Conservation (phyloP, 225 moss, liverwort and hornwort genomes). For the Bryum argenteum region DNA sequence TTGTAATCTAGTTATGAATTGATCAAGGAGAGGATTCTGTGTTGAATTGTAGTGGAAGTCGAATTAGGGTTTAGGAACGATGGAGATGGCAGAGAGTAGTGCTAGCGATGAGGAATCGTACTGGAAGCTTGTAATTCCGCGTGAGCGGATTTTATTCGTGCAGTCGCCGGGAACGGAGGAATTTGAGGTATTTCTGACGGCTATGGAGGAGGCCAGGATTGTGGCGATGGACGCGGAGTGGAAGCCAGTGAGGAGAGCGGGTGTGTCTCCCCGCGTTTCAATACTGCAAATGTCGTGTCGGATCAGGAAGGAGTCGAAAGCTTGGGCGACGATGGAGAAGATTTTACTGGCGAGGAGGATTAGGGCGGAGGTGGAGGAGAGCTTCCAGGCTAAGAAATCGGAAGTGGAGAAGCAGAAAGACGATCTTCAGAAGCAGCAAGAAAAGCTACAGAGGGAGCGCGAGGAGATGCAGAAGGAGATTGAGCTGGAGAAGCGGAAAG, state of each 20-base stretch:
- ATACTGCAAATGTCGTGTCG: constrained; percentile 89
- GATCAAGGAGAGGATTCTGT: constrained; percentile 13
- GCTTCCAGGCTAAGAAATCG: constrained; percentile 34
- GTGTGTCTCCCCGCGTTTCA: constrained; percentile 66
- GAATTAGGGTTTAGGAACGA: constrained; percentile 48
- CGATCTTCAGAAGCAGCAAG: constrained; percentile 41
- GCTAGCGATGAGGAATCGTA: constrained; percentile 36
- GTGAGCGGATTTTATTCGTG: constrained; percentile 75
- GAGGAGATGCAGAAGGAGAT: constrained; percentile 34
- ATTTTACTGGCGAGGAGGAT: constrained; percentile 42
- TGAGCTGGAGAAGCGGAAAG: constrained; percentile 41
- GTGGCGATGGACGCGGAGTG: constrained; percentile 98
- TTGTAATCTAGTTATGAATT: not conserved
- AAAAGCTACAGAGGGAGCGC: constrained; percentile 40
- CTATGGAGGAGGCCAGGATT: constrained; percentile 63
- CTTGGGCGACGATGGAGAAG: constrained; percentile 44
- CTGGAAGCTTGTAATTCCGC: constrained; percentile 76
- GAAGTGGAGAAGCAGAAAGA: constrained; percentile 39
- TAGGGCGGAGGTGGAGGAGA: constrained; percentile 38
- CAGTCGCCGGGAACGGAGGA: constrained; percentile 56
- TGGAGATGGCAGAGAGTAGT: constrained; percentile 47
- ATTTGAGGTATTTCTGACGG: constrained; percentile 57
- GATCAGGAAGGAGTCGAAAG: constrained; percentile 34
- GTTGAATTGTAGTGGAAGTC: constrained; percentile 19
- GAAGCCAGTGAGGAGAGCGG: constrained; percentile 68